A percentile compares a stretch with the other conserved stretches of the same genome.
These are phyloP conservation scores for Saturnispora dispora DNA, from an alignment of 805 yeast species.

Conservation along the genomic window DNA sequence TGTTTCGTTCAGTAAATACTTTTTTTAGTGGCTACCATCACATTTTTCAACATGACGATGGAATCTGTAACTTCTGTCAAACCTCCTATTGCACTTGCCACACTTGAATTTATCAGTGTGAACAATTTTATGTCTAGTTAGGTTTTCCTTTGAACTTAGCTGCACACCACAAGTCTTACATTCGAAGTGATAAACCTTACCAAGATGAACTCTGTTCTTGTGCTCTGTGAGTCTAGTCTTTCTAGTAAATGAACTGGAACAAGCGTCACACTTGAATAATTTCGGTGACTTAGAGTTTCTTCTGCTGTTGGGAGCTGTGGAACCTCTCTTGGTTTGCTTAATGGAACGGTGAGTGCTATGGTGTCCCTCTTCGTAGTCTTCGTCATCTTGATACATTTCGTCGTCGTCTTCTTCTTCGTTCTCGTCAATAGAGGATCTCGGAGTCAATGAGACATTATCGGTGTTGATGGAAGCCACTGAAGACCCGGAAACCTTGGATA, in stretches of 20 bases:
- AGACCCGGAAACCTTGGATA: not conserved
- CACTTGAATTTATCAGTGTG: constrained; percentile 24
- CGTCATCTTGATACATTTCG: not conserved
- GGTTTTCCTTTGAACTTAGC: constrained; percentile 21
- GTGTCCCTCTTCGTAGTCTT: not conserved
- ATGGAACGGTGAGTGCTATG: not conserved
- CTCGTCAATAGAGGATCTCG: constrained; percentile 1
- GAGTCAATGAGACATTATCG: not conserved
- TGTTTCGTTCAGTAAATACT: not conserved
- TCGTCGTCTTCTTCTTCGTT: not conserved
- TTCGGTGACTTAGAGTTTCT: constrained; percentile 8
- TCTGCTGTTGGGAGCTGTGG: not conserved
- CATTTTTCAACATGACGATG: constrained; percentile 19
- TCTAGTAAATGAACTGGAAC: constrained; percentile 21
- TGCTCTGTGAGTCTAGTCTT: constrained; percentile 23
- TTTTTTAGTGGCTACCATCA: constrained; percentile 3
- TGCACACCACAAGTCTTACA: constrained; percentile 18
- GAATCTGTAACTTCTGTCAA: constrained; percentile 22
- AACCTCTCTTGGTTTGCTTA: not conserved
- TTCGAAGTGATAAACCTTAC: constrained; percentile 13
- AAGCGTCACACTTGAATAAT: constrained; percentile 17
- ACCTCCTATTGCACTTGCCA: constrained; percentile 16
- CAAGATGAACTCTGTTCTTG: constrained; percentile 18
- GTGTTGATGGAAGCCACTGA: not conserved
- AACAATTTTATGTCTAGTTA: constrained; percentile 22